phyloP scores from a whole-genome alignment of 2,329 filamentous ascomycete genomes.

The Monilinia aucupariae region DNA sequence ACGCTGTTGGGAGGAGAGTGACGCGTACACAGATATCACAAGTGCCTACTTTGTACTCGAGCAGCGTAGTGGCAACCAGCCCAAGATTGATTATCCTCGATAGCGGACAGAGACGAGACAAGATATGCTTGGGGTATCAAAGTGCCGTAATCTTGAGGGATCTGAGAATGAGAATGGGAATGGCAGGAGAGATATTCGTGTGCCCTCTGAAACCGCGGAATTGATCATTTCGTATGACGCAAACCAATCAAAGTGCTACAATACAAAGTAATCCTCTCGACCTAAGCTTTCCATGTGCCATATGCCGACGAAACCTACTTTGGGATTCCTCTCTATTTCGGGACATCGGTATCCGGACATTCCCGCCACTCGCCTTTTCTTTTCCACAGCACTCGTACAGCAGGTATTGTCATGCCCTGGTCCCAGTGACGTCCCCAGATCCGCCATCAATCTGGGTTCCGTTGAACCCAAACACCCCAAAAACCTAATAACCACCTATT shows the following conservation, averaged over 20 bases:
- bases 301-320: too few relatives aligned
- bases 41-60: too few relatives aligned
- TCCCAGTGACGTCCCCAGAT: constrained; percentile 9
- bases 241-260: constrained; percentile 10
- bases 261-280: too few relatives aligned
- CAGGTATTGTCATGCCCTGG: not conserved
- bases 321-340: too few relatives aligned
- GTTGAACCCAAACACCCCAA: too few relatives aligned
- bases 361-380: not conserved
- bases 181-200: too few relatives aligned
- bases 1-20: not conserved
- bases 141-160: not conserved
- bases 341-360: too few relatives aligned
- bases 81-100: not conserved
- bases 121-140: not conserved
- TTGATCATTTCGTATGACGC: constrained; percentile 13
- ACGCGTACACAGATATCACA: constrained; percentile 2
- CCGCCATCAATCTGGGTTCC: too few relatives aligned
- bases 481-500: not conserved
- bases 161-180: too few relatives aligned
- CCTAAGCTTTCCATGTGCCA: too few relatives aligned
- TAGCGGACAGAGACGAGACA: too few relatives aligned
- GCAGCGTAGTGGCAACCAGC: not conserved
- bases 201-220: constrained; percentile 12
- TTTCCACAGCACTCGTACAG: too few relatives aligned